Evolutionary conservation across 495 filamentous ascomycete genomes (phyloP).

Genomic region (Trichoderma erinaceum): DNA sequence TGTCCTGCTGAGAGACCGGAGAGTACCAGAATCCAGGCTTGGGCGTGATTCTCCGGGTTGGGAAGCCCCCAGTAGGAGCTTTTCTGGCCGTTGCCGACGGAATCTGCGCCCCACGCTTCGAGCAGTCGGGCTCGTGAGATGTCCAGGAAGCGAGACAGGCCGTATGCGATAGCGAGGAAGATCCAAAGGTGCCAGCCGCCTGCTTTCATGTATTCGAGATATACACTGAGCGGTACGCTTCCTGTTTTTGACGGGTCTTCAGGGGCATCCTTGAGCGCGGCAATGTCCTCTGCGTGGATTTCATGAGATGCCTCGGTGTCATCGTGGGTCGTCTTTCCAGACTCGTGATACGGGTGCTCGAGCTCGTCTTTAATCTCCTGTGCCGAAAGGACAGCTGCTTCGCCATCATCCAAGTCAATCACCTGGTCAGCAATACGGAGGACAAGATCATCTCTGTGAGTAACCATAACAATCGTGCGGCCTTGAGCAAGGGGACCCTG

Average conservation of each 20-base stretch:
- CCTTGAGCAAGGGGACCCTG: slow-evolving; percentile 54
- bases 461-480: slow-evolving; percentile 65
- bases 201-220: slow-evolving; percentile 77
- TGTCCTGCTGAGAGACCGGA: slow-evolving; percentile 53
- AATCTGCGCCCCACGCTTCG: slow-evolving; percentile 78
- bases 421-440: slow-evolving; percentile 59
- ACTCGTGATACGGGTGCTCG: slow-evolving; percentile 15
- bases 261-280: slow-evolving; percentile 32
- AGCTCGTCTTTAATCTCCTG: slow-evolving; percentile 26
- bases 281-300: slow-evolving; percentile 34
- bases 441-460: slow-evolving; percentile 69
- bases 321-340: slow-evolving; percentile 22
- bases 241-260: slow-evolving; percentile 72
- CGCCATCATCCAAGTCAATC: slow-evolving; percentile 52
- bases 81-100: slow-evolving; percentile 31
- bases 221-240: slow-evolving; percentile 65
- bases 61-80: slow-evolving; percentile 41
- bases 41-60: slow-evolving; percentile 57
- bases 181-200: slow-evolving; percentile 33
- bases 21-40: slow-evolving; percentile 67
- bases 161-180: slow-evolving; percentile 50
- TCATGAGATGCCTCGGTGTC: slow-evolving; percentile 29
- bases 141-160: slow-evolving; percentile 44
- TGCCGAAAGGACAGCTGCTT: slow-evolving; percentile 23
- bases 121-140: slow-evolving; percentile 40